Evolutionary conservation across 2,329 filamentous ascomycete genomes (phyloP).

Genomic region (Aspergillus oerlinghausenensis): DNA sequence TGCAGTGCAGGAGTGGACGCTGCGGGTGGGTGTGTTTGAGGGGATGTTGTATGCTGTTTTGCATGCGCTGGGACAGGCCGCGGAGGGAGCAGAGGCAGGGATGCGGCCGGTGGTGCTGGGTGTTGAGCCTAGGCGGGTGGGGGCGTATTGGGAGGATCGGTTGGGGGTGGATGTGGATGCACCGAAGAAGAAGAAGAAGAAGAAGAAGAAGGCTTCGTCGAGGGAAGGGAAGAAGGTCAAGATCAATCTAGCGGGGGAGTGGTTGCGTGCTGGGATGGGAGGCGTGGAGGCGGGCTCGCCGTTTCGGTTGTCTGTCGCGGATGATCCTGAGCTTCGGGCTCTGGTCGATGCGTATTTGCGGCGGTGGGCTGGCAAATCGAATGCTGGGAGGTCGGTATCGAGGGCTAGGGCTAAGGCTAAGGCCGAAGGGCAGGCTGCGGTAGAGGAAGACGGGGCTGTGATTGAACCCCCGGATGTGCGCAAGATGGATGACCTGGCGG

Average conservation of each 20-base stretch:
- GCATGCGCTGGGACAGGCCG: slow-evolving; percentile 44
- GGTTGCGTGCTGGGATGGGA: slow-evolving; percentile 36
- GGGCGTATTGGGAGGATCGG: slow-evolving; percentile 44
- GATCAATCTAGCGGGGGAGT: slow-evolving; percentile 57
- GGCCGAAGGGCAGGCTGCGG: neutral
- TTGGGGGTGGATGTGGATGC: slow-evolving; percentile 27
- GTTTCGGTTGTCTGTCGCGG: slow-evolving; percentile 9
- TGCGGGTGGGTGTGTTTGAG: slow-evolving; percentile 77
- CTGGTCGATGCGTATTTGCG: slow-evolving; percentile 26
- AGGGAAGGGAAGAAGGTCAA: slow-evolving; percentile 50
- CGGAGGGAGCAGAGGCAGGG: neutral
- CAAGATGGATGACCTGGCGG: slow-evolving; percentile 80
- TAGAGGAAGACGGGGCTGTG: slow-evolving; percentile 10
- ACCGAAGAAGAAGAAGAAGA: neutral
- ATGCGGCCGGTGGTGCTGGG: slow-evolving; percentile 5
- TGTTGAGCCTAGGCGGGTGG: slow-evolving; percentile 15
- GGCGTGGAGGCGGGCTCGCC: slow-evolving; percentile 3
- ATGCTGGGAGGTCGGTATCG: too few species aligned
- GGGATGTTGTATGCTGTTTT: slow-evolving; percentile 73
- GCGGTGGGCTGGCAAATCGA: slow-evolving; percentile 22
- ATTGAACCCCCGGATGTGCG: slow-evolving; percentile 14
- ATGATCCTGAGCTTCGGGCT: slow-evolving; percentile 13
- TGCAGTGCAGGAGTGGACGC: slow-evolving; percentile 74
- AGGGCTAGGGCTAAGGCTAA: neutral
- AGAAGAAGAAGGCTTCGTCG: slow-evolving; percentile 1